phyloP scores from a whole-genome alignment of 352 stramenopile genomes.

The Globisporangium paddicum region DNA sequence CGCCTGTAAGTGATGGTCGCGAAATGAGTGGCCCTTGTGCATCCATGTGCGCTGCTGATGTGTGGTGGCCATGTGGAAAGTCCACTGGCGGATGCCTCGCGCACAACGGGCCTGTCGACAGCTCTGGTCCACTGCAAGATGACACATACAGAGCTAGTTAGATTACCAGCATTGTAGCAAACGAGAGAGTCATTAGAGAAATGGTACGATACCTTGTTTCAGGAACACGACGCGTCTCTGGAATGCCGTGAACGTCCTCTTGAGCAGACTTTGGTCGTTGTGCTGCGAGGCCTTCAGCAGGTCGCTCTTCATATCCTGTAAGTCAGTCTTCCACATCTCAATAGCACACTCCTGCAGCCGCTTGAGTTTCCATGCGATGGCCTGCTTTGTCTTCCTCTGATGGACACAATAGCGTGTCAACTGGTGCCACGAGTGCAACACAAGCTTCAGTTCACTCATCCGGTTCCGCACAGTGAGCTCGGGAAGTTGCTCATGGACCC shows the following conservation, averaged over 20 bases:
- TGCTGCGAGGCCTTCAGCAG: neutral
- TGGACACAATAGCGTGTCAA: neutral
- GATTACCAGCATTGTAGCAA: neutral
- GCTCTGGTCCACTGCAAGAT: constrained; percentile 7
- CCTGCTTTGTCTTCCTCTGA: constrained; percentile 10
- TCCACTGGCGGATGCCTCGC: constrained; percentile 10
- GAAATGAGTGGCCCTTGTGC: neutral
- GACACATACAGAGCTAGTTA: neutral
- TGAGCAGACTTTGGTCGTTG: neutral
- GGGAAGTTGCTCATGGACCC: constrained; percentile 1
- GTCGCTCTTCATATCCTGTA: neutral
- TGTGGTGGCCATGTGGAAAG: constrained; percentile 9
- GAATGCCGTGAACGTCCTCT: constrained; percentile 2
- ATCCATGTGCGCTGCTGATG: constrained; percentile 2
- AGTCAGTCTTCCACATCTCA: neutral
- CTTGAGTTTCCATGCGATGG: constrained; percentile 1
- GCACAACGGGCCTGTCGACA: neutral
- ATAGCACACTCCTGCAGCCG: neutral
- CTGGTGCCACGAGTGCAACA: constrained; percentile 6
- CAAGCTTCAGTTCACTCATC: constrained; percentile 6
- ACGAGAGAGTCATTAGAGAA: neutral
- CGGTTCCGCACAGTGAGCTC: constrained; percentile 4
- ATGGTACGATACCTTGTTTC: constrained; percentile 14
- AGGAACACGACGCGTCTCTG: neutral
- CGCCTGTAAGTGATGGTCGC: neutral